phyloP scores from a whole-genome alignment of 495 filamentous ascomycete genomes.

The Tuber melanosporum region DNA sequence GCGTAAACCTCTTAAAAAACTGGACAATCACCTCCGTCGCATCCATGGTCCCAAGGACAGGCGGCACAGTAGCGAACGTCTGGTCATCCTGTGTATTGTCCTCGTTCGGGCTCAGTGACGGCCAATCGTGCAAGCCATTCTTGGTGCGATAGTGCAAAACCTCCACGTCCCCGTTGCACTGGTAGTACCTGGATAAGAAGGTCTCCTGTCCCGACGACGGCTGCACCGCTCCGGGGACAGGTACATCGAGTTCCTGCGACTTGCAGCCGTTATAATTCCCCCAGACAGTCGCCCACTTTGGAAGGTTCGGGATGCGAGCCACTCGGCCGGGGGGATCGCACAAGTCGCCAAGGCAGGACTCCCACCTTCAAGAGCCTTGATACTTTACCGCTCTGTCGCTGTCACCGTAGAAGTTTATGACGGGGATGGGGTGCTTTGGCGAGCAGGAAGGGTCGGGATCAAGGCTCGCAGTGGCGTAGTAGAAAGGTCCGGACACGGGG shows the following conservation, averaged over 20 bases:
- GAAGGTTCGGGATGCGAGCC: neutral
- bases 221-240: neutral
- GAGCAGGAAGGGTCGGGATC: neutral
- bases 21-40: constrained; percentile 1
- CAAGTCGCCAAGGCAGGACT: neutral
- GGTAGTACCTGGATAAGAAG: neutral
- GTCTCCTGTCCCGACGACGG: neutral
- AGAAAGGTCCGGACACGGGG: neutral
- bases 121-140: constrained; percentile 7
- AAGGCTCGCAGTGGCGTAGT: neutral
- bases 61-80: neutral
- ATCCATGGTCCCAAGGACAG: neutral
- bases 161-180: neutral
- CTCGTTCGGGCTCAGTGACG: neutral
- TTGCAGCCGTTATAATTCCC: neutral
- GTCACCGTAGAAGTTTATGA: neutral
- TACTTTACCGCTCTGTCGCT: neutral
- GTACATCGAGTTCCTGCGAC: neutral
- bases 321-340: neutral
- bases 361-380: neutral
- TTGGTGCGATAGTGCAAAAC: neutral
- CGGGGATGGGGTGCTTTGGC: neutral
- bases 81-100: neutral
- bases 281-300: neutral
- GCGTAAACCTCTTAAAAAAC: neutral